These are phyloP conservation scores for Scedosporium apiospermum DNA, from an alignment of 2,329 filamentous ascomycete genomes.

Conservation along the genomic window DNA sequence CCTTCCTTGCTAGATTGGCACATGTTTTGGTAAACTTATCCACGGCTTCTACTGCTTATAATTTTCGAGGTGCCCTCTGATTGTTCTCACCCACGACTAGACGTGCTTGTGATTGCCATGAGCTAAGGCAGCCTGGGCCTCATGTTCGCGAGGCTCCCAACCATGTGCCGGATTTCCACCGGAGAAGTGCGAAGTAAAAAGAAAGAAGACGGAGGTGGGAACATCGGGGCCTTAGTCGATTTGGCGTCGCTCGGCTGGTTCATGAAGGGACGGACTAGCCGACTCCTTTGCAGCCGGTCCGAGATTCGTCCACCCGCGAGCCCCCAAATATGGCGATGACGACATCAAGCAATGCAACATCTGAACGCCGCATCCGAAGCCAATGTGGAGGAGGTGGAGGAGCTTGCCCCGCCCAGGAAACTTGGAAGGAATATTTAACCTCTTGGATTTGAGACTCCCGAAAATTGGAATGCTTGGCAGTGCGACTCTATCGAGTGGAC, in stretches of 20 bases:
- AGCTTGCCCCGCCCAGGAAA: no score
- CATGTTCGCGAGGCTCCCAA: no score
- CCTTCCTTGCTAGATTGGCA: no score
- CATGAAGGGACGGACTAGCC: background rate
- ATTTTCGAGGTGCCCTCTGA: no score
- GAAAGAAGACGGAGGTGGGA: background rate
- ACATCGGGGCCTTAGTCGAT: background rate
- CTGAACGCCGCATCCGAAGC: background rate
- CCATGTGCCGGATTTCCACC: background rate
- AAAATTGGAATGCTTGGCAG: background rate
- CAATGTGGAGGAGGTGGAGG: background rate
- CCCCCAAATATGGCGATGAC: background rate
- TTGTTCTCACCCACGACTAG: no score
- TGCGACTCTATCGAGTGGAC: background rate
- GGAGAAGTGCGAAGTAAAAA: background rate
- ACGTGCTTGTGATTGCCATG: no score
- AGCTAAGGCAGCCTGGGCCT: no score
- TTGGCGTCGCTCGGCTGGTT: background rate
- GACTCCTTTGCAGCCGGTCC: background rate
- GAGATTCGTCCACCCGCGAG: background rate
- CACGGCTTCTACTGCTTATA: no score
- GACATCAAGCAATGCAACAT: background rate
- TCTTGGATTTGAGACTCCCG: background rate
- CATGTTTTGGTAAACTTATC: no score
- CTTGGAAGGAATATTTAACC: background rate